Conservation (phyloP, 2,329 filamentous ascomycete genomes). For the Esteya vermicola region DNA sequence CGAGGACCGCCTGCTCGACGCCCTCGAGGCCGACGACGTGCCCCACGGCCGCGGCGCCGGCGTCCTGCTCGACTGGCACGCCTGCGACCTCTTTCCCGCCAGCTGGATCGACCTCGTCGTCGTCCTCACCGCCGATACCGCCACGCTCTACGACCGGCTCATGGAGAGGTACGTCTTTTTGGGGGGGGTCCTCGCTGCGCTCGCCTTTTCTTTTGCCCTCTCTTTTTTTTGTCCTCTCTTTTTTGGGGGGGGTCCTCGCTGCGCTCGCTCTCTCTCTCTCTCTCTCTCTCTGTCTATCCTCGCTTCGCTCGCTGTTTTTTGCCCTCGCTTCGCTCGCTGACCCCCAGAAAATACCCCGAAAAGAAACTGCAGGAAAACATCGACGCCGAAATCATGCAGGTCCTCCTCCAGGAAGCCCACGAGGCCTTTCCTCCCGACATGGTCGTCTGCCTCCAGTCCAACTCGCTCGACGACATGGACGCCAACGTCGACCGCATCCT, state of each 20-base stretch:
- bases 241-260: background rate
- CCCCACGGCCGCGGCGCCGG: slow-evolving; percentile 61
- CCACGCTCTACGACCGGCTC: slow-evolving; percentile 71
- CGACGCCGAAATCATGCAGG: slow-evolving; percentile 95
- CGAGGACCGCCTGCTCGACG: slow-evolving; percentile 83
- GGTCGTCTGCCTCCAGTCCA: slow-evolving; percentile 77
- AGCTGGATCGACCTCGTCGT: slow-evolving; percentile 93
- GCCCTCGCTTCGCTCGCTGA: too few relatives aligned
- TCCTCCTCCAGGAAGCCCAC: slow-evolving; percentile 76
- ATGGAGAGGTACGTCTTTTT: slow-evolving; percentile 43
- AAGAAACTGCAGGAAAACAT: slow-evolving; percentile 90
- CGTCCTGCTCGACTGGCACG: slow-evolving; percentile 93
- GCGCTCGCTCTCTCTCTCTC: background rate
- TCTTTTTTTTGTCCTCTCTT: background rate
- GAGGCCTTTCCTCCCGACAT: slow-evolving; percentile 79
- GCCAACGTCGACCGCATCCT: slow-evolving; percentile 74
- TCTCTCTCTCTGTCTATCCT: background rate
- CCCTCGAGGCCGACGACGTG: slow-evolving; percentile 58
- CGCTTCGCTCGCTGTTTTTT: background rate
- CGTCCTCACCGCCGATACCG: slow-evolving; percentile 71
- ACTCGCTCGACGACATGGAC: slow-evolving; percentile 73
- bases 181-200: background rate
- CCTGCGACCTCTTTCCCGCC: slow-evolving; percentile 86
- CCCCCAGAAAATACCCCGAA: slow-evolving; percentile 59
- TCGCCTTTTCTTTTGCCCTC: background rate